phyloP scores from a whole-genome alignment of 2,329 filamentous ascomycete genomes.

The Colletotrichum sp. region DNA sequence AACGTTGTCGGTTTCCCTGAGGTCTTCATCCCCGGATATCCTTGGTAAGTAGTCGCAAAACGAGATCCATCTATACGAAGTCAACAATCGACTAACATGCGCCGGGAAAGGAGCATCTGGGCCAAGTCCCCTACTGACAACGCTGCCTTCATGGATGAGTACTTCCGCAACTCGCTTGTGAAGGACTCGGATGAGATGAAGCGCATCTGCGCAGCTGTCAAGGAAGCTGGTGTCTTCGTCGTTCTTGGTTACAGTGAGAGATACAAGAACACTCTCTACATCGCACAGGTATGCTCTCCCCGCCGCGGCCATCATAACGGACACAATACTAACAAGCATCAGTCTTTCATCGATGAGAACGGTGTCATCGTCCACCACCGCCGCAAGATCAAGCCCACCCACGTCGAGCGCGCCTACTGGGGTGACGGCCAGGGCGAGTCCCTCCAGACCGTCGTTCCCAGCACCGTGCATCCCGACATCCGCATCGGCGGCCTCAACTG shows the following conservation, averaged over 20 bases:
- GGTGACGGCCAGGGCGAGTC: constrained; percentile 62
- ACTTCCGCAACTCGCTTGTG: constrained; percentile 48
- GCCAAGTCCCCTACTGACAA: constrained; percentile 31
- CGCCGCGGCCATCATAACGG: fast-evolving
- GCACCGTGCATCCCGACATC: constrained; percentile 42
- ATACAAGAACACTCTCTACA: constrained; percentile 49
- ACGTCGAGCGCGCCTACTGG: constrained; percentile 52
- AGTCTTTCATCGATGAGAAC: constrained; percentile 55
- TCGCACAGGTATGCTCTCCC: constrained; percentile 38
- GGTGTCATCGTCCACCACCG: constrained; percentile 50
- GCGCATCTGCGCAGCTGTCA: constrained; percentile 47
- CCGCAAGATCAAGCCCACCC: constrained; percentile 56
- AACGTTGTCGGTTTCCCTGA: constrained; percentile 47
- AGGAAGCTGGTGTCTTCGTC: constrained; percentile 48
- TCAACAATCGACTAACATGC: background rate
- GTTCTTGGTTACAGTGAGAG: constrained; percentile 54
- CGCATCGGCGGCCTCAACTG: constrained; percentile 60
- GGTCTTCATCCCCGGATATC: constrained; percentile 49
- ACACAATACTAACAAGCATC: constrained; percentile 7
- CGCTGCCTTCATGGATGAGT: constrained; percentile 44
- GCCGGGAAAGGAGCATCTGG: constrained; percentile 30
- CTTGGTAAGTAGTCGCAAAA: constrained; percentile 37
- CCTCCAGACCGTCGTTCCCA: constrained; percentile 55
- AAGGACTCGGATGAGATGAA: constrained; percentile 46
- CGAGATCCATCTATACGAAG: background rate